Evolutionary conservation across 2,329 filamentous ascomycete genomes (phyloP).

Genomic region (Tympanopsis confertula): DNA sequence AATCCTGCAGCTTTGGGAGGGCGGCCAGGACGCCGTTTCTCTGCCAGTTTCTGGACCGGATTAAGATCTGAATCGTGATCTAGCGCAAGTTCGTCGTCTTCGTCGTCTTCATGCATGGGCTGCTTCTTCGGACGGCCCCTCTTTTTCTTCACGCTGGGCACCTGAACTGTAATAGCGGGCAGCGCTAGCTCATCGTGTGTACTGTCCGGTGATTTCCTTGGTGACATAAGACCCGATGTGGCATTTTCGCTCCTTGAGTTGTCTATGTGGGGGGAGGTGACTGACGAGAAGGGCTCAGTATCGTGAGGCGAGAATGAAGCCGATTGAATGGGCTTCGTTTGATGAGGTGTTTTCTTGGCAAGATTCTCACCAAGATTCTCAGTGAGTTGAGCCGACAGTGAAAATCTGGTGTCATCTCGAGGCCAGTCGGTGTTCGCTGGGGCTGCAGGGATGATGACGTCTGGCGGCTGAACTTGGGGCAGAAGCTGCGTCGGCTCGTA

Average conservation of each 20-base stretch:
- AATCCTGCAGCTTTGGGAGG: neutral
- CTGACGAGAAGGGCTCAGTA: slow-evolving; percentile 23
- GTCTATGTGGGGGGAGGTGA: slow-evolving; percentile 11
- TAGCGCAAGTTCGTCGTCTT: slow-evolving; percentile 1
- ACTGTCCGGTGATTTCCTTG: neutral
- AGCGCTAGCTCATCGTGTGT: neutral
- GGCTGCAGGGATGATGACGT: too few species aligned
- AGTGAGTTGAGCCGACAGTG: neutral
- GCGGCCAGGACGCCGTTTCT: neutral
- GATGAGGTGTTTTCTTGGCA: slow-evolving; percentile 5
- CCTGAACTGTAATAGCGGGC: neutral
- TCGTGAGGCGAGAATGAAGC: slow-evolving; percentile 20
- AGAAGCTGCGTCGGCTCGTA: too few species aligned
- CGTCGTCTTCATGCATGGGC: neutral
- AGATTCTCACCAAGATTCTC: neutral
- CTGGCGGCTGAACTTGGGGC: too few species aligned
- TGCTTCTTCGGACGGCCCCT: slow-evolving; percentile 17
- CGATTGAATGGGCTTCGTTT: slow-evolving; percentile 14
- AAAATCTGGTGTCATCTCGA: too few species aligned
- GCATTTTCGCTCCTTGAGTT: slow-evolving; percentile 11
- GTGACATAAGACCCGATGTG: slow-evolving; percentile 6
- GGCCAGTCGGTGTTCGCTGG: too few species aligned
- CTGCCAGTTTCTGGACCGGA: neutral
- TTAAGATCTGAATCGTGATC: neutral
- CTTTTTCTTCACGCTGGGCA: neutral